These are phyloP conservation scores for Phytophthora agathidicida DNA, from an alignment of 352 stramenopile genomes.

Conservation along the genomic window DNA sequence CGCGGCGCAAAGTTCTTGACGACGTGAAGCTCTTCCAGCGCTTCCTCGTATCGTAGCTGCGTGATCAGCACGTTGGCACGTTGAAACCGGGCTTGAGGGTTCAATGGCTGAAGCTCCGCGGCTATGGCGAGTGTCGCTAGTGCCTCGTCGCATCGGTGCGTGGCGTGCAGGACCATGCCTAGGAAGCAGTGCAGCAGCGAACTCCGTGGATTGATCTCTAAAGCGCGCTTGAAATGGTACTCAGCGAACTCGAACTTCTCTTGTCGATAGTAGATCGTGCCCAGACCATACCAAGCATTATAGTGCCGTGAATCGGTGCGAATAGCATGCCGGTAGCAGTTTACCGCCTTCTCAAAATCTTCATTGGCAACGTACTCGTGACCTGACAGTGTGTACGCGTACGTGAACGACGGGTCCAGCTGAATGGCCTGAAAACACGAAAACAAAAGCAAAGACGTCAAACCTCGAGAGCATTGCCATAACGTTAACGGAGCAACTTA, in stretches of 20 bases:
- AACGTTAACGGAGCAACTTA: conserved; percentile 26
- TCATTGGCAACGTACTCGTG: conserved; percentile 98
- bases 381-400: conserved; percentile 97
- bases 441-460: neutral
- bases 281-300: conserved; percentile 93
- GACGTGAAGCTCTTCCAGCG: conserved; percentile 91
- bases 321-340: conserved; percentile 95
- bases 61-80: conserved; percentile 94
- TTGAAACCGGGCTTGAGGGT: conserved; percentile 95
- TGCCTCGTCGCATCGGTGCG: conserved; percentile 90
- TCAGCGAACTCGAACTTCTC: conserved; percentile 98
- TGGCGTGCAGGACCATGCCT: conserved; percentile 95
- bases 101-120: conserved; percentile 90
- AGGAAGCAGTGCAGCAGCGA: conserved; percentile 96
- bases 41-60: conserved; percentile 92
- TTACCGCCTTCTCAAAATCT: conserved; percentile 97
- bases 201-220: conserved; percentile 94
- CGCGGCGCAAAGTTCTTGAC: conserved; percentile 93
- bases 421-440: conserved; percentile 81
- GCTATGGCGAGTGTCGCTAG: conserved; percentile 90
- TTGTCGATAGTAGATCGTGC: conserved; percentile 96
- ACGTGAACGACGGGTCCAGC: conserved; percentile 95
- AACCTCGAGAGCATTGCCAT: neutral
- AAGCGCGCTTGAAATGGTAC: conserved; percentile 95
- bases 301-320: conserved; percentile 93